Evolutionary conservation across 23 red algal genomes (phyloP).

Genomic region (Gracilaria vermiculophylla): DNA sequence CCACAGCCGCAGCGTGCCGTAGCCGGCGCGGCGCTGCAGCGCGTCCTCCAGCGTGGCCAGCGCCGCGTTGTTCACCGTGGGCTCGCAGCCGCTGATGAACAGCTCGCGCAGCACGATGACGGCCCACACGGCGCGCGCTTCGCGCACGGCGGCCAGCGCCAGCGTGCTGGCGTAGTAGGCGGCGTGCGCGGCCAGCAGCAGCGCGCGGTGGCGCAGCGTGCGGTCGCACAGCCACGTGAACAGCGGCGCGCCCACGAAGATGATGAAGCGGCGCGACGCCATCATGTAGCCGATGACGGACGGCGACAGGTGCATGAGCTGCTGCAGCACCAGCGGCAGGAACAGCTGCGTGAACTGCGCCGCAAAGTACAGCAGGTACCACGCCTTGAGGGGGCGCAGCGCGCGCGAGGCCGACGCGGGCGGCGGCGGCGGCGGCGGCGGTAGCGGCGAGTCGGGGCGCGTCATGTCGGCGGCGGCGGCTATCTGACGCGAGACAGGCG

Average conservation of each 20-base stretch:
- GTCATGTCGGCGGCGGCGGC: too few species aligned
- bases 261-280: constrained; percentile 26
- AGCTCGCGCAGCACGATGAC: constrained; percentile 8
- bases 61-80: constrained; percentile 33
- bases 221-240: constrained; percentile 30
- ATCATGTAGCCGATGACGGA: constrained; percentile 17
- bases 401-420: background rate
- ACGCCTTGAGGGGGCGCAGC: constrained; percentile 1
- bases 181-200: constrained; percentile 22
- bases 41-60: background rate
- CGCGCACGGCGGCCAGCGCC: background rate
- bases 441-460: background rate
- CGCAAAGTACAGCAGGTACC: constrained; percentile 42
- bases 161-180: constrained; percentile 34
- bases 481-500: background rate
- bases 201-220: constrained; percentile 1
- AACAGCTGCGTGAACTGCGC: constrained; percentile 62
- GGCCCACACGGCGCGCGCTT: background rate
- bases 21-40: background rate
- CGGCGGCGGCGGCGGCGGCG: background rate
- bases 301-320: background rate
- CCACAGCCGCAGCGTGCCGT: constrained; percentile 22
- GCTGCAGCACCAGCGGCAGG: constrained; percentile 24
- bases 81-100: constrained; percentile 34
- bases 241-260: constrained; percentile 34